Base-by-base conservation (phyloP, 257 asterid species). In the Linderniella brevidens region DNA sequence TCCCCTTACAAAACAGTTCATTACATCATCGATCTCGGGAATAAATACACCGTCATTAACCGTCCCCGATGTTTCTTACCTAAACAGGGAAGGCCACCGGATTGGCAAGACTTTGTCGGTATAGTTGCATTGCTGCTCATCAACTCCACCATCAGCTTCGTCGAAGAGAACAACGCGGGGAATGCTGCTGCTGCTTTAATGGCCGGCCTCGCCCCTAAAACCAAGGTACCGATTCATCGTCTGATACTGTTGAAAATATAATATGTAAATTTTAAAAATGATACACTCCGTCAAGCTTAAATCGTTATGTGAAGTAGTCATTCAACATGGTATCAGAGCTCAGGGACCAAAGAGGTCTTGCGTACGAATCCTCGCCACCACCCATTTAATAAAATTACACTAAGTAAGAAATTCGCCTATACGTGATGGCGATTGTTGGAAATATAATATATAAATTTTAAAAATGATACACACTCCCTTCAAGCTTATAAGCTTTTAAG, bases 41-140 rank as follows among this genome's bases (percentile, higher is more conserved):
- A 8, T 37, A 11, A 11, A 37, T 42, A 11, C 15, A 5, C 16
- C 4, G 12, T 13, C 5, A 42, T 7, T 42, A 42, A 13, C 4
- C 15, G 47, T n/a, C 15, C 15, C n/a, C 5, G 15, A 17, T 13
- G 4, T 42, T 44, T 44, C 18, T 10, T 16, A 1, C 11, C 19
- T 16, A 44, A 55, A 17, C 74, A 81, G 92, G 82, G 82, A 0
- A 70, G 58, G 13, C 80, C 80, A 11, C 86, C 92, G 4, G 93
- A 80, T 48, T 80, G 87, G 88, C 88, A 75, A 36, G 93, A 80
- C 58, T 80, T 80, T 35, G 60, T 75, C 19, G 86, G 93, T 8
- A 78, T 82, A 8, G 15, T 66, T 1, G 48, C 70, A 14, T 52
- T 81, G 58, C 54, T 81, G 41, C 1, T 81, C 49, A 74, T 81